Base-by-base conservation (phyloP, 805 yeast species). In the Komagataella pastoris region DNA sequence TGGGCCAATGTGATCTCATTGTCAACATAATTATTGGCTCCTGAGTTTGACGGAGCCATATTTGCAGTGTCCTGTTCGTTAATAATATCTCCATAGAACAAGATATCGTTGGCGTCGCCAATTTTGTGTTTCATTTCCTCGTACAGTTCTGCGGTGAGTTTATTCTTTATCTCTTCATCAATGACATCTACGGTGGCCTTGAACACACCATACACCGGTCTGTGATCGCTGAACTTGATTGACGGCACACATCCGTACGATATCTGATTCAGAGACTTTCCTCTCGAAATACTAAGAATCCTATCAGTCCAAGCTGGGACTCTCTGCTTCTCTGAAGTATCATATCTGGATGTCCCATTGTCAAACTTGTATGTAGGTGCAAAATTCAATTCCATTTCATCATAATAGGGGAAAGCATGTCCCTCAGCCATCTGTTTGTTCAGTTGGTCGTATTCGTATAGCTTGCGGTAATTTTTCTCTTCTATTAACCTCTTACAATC, bases 281-380 rank as follows among this genome's bases (percentile, higher is more conserved):
- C 81, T 23, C 85, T 70, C 3, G 75, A 67, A 52, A 71, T 58
- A 59, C 80, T 82, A 49, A 90, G 65, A 36, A 91, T 81, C 53
- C 99, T 70, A 68, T 93, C 99, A 2, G 98, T 90, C 99, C 99
- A 93, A 0, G 99, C 95, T 1, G 99, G 99, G 10, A 87, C 81
- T 55, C 99, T 77, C 65, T 81, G 83, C 65, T 93, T 93, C 60
- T 91, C 98, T 46, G 95, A 83, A 0, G 95, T 77, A 64, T 93
- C 99, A 63, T 90, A 93, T 2, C 62, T 67, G 48, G 76, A 78
- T 0, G 95, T 84, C 3, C 95, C 95, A 49, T 87, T 85, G 62
- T 93, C 96, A 64, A 84, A 93, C 63, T 93, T 93, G 67, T 93
- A 93, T 0, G 99, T 93, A 5, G 99, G 99, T 6, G 84, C 76